phyloP scores from a whole-genome alignment of 768 basidiomycete genomes.

The Lactifluus rugatus region DNA sequence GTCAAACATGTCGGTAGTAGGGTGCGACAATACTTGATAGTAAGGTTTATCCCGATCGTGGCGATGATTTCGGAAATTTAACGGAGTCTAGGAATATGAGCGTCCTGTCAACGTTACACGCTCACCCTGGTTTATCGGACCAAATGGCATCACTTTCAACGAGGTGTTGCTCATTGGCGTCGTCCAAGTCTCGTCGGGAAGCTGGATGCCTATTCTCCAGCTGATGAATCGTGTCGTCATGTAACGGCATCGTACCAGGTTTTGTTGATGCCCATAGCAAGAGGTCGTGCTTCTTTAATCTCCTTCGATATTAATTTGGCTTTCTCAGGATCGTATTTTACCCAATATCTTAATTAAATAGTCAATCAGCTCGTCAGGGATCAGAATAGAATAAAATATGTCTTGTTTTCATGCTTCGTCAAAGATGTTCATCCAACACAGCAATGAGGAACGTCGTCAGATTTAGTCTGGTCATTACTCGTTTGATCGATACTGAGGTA shows the following conservation, averaged over 20 bases:
- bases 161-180: conserved; percentile 15
- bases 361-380: not conserved
- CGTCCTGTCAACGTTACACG: not conserved
- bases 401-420: not conserved
- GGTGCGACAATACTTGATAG: conserved; percentile 3
- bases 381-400: not conserved
- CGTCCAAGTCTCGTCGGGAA: conserved; percentile 15
- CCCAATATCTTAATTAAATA: not conserved
- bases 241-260: not conserved
- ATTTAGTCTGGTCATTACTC: not conserved
- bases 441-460: not conserved
- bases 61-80: not conserved
- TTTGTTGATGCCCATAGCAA: not conserved
- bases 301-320: not conserved
- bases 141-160: not conserved
- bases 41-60: not conserved
- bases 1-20: conserved; percentile 11
- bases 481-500: not conserved
- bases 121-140: not conserved
- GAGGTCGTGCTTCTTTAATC: not conserved
- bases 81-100: conserved; percentile 3
- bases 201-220: conserved; percentile 18
- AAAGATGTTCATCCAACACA: not conserved
- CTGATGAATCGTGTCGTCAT: conserved; percentile 2
- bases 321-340: not conserved